Conservation (phyloP, 2,329 filamentous ascomycete species). For the Alternaria rosae region DNA sequence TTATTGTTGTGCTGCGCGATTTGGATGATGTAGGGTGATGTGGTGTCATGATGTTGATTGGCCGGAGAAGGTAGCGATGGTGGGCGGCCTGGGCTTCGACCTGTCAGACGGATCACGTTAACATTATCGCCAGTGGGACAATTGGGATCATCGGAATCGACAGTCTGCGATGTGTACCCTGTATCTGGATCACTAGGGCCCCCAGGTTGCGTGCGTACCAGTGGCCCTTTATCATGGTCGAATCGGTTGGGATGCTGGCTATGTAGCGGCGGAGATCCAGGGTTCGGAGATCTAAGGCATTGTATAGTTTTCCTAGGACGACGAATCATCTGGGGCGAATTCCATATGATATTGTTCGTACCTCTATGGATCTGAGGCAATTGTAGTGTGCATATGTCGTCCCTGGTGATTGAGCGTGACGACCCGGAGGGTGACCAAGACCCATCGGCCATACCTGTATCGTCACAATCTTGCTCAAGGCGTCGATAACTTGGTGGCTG, state of each 20-base stretch:
- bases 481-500: not conserved
- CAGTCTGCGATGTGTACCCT: not conserved
- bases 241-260: not conserved
- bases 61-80: not conserved
- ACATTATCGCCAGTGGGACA: not conserved
- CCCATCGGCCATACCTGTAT: not conserved
- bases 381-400: not conserved
- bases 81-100: not conserved
- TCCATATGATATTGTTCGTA: not conserved
- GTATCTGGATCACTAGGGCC: not conserved
- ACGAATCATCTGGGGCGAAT: not conserved
- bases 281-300: not conserved
- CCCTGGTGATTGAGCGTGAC: not conserved
- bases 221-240: not conserved
- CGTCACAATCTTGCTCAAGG: not conserved
- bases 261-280: not conserved
- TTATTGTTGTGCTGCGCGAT: not conserved
- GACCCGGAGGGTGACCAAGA: not conserved
- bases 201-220: not conserved
- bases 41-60: not conserved
- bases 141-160: not conserved
- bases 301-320: not conserved
- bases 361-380: not conserved
- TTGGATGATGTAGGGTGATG: not conserved
- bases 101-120: not conserved